Conservation (phyloP, 768 basidiomycete genomes). For the Leccinum longicurvipes region DNA sequence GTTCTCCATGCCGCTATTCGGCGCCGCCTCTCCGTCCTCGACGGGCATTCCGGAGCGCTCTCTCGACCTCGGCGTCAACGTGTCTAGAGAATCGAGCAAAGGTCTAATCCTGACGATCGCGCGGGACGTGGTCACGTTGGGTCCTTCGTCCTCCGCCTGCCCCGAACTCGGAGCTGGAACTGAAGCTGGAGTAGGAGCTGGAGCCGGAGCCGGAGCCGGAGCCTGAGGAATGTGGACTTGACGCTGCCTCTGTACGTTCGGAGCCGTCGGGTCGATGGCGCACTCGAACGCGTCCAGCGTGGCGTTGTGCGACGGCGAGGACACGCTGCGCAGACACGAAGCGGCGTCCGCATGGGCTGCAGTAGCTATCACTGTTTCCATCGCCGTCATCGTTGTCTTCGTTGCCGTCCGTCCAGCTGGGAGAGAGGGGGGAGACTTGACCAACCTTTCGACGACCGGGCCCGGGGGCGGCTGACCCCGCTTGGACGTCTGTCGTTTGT, state of each 20-base stretch:
- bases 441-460: not conserved
- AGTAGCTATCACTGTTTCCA: not conserved
- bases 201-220: not conserved
- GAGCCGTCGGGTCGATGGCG: not conserved
- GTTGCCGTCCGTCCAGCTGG: not conserved
- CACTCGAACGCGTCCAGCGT: conserved; percentile 14
- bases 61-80: conserved; percentile 10
- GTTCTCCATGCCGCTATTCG: not conserved
- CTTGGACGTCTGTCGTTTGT: conserved; percentile 62
- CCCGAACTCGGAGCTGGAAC: not conserved
- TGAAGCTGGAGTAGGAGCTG: not conserved
- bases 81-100: conserved; percentile 17
- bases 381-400: not conserved
- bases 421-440: not conserved
- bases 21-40: not conserved
- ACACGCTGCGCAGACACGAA: conserved; percentile 21
- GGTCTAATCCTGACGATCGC: conserved; percentile 24
- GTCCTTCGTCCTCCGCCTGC: not conserved
- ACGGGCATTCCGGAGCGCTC: not conserved
- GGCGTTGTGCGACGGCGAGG: conserved; percentile 29
- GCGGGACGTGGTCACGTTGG: conserved; percentile 9
- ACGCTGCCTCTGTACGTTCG: not conserved
- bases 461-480: conserved; percentile 15
- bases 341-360: conserved; percentile 14
- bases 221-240: not conserved